phyloP scores from a whole-genome alignment of 78 protist genomes.

The Anaeramoeba flamelloides region DNA sequence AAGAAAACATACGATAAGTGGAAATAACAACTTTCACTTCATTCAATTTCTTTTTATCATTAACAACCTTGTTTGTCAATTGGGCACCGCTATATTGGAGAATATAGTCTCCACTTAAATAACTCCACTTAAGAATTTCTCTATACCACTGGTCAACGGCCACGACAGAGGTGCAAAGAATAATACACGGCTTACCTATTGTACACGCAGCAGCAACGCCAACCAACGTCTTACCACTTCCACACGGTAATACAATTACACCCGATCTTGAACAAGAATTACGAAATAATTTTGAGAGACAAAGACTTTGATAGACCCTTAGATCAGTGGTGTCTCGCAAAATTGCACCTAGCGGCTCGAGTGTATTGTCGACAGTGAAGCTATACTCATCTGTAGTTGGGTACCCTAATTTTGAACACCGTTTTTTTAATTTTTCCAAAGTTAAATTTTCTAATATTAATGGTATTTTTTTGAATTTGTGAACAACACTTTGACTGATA shows the following conservation, averaged over 20 bases:
- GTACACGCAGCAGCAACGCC: slow-evolving; percentile 82
- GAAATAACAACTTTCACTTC: too few relatives aligned
- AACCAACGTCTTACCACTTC: slow-evolving; percentile 81
- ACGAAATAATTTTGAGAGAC: slow-evolving; percentile 76
- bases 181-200: slow-evolving; percentile 54
- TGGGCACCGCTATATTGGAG: background rate
- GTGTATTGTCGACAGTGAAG: slow-evolving; percentile 49
- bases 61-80: slow-evolving; percentile 19
- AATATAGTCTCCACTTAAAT: slow-evolving; percentile 44
- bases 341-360: slow-evolving; percentile 46
- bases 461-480: too few relatives aligned
- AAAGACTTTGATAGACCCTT: slow-evolving; percentile 65
- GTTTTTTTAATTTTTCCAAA: slow-evolving; percentile 36
- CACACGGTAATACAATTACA: slow-evolving; percentile 95
- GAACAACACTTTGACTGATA: too few relatives aligned
- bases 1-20: slow-evolving; percentile 83
- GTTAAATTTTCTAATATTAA: background rate
- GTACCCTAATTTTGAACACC: slow-evolving; percentile 41
- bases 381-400: slow-evolving; percentile 79
- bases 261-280: slow-evolving; percentile 83
- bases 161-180: slow-evolving; percentile 60
- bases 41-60: too few relatives aligned
- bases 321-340: slow-evolving; percentile 52
- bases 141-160: slow-evolving; percentile 84
- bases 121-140: slow-evolving; percentile 66